Evolutionary conservation across 345 rosid species (phyloP), one percentile per base, ranked within the genome.

Genomic region (Abelmoschus esculentus): DNA sequence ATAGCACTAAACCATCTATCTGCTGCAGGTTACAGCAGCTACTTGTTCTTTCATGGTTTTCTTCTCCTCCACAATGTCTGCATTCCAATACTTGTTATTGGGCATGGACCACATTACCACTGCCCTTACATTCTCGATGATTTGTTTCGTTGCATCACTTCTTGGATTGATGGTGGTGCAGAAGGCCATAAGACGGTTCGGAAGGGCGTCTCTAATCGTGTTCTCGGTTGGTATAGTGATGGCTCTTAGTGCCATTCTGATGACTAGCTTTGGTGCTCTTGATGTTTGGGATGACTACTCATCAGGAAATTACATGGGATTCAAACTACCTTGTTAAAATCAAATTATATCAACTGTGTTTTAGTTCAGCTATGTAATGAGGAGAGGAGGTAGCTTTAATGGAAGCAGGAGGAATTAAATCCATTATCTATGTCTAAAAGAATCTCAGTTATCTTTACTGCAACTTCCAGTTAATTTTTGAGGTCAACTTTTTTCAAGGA

Each of bases 141-240:
- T 83, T 50, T 92, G 98, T 71, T 89, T 90, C 53, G 74, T 78
- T 0, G 92, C 87, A 0, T 89, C 98, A 1, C 83, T 90, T 11
- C 15, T 90, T 1, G 98, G 98, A 57, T 66, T 90, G 72, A 69
- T 84, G 65, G 86, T 92, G 47, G 88, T 90, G 29, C 91, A 89
- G 71, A 83, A 73, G 70, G 87, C 85, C 50, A 81, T 91, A 75
- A 73, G 40, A 10, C 60, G 79, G 62, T 81, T 72, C 12, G 97
- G 96, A 28, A 83, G 97, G 58, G 96, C 92, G 15, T 93, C 98
- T 4, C 78, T 89, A 36, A 93, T 93, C 3, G 93, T 90, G 14
- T 93, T 93, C 79, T 93, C 91, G 0, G 89, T 92, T 56, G 77
- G 90, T 66, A 85, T 71, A 2, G 98, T 88, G 18, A 90, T 90